Conservation (phyloP, 1,284 basidiomycete species). For the Puccinia hordei region DNA sequence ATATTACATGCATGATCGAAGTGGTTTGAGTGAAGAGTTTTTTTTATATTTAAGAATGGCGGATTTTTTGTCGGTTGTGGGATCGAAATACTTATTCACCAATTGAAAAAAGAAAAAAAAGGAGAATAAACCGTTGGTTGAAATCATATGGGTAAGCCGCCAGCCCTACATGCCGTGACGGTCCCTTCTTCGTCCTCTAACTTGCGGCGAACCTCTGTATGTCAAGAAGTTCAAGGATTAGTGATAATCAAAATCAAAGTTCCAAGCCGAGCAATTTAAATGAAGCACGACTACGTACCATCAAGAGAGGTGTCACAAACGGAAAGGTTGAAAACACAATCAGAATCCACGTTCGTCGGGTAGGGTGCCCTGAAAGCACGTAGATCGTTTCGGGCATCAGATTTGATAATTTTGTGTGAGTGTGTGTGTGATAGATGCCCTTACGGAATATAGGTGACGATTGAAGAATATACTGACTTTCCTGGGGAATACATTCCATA, state of each 20-base stretch:
- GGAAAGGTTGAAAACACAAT: neutral
- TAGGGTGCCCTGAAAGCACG: neutral
- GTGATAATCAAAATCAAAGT: neutral
- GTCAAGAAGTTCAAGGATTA: neutral
- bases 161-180: neutral
- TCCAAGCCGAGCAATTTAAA: too few species aligned
- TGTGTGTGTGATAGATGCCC: too few species aligned
- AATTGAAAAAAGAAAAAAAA: too few species aligned
- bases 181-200: neutral
- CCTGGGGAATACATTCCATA: conserved; percentile 17
- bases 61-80: too few species aligned
- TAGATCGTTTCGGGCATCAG: neutral
- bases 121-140: neutral
- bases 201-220: neutral
- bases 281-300: neutral
- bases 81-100: too few species aligned
- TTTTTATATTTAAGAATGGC: too few species aligned
- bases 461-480: neutral
- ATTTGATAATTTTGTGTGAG: neutral
- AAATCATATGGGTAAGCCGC: neutral
- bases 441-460: neutral
- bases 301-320: neutral
- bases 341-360: neutral
- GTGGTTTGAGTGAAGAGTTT: too few species aligned
- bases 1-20: too few species aligned